Conservation (phyloP, 169 alveolate species). For the Plasmodium fragile region DNA sequence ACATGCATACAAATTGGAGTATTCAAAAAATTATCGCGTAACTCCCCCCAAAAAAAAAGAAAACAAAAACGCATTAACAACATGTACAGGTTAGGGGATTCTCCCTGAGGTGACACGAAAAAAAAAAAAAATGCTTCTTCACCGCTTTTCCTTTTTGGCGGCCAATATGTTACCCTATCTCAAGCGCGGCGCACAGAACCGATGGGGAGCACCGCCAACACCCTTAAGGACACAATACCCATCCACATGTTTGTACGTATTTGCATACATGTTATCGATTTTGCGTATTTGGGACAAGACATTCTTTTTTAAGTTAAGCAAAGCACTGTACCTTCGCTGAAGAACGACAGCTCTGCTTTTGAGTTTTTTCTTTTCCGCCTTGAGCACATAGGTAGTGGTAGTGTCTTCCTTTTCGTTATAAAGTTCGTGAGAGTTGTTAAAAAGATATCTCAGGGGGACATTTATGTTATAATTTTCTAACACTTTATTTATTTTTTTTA, state of each 20-base stretch:
- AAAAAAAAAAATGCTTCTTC: background rate
- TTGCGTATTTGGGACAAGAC: conserved; percentile 15
- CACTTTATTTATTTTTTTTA: conserved; percentile 44
- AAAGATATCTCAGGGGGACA: conserved; percentile 46
- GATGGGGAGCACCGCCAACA: conserved; percentile 16
- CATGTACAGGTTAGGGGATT: background rate
- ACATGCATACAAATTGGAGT: background rate
- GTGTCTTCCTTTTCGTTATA: conserved; percentile 43
- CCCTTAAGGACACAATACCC: conserved; percentile 22
- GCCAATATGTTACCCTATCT: background rate
- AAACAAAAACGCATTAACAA: background rate
- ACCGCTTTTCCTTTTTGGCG: background rate
- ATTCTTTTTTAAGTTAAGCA: conserved; percentile 27
- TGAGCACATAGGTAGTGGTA: conserved; percentile 1
- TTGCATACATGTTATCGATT: conserved; percentile 25
- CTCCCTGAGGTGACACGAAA: background rate
- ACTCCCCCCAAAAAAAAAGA: background rate
- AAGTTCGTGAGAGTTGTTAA: conserved; percentile 61
- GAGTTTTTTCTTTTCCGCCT: conserved; percentile 59
- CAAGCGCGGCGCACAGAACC: conserved; percentile 56
- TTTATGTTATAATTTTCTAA: conserved; percentile 20
- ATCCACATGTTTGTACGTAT: conserved; percentile 38
- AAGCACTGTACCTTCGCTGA: conserved; percentile 19
- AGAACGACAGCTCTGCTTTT: conserved; percentile 15
- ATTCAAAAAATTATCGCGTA: background rate